Percentiles rank a stretch among this genome's conserved stretches.
phyloP scores from a whole-genome alignment of 306 rosid species.

The Glycyrrhiza uralensis region DNA sequence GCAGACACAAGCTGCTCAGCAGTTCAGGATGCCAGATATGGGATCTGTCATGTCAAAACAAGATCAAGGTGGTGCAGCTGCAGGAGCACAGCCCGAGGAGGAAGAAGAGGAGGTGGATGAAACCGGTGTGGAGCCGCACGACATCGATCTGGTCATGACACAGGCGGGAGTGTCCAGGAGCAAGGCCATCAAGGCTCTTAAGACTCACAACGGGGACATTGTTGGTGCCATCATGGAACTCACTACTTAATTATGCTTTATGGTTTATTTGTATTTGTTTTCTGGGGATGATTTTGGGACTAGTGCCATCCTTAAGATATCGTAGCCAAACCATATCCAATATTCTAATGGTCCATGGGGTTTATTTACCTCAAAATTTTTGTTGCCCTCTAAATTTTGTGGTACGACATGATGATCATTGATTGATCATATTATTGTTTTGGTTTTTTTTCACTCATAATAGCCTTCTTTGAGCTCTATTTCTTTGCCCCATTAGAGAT shows the following conservation, averaged over 20 bases:
- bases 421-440: slow-evolving; percentile 8
- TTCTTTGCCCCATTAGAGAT: background rate
- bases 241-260: slow-evolving; percentile 43
- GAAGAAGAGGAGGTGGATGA: slow-evolving; percentile 79
- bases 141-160: slow-evolving; percentile 85
- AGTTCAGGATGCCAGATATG: slow-evolving; percentile 81
- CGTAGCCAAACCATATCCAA: slow-evolving; percentile 30
- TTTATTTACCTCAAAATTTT: slow-evolving; percentile 28
- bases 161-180: slow-evolving; percentile 79
- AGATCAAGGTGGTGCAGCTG: slow-evolving; percentile 44
- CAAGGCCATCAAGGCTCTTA: slow-evolving; percentile 91
- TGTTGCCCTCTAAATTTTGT: slow-evolving; percentile 25
- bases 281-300: slow-evolving; percentile 28
- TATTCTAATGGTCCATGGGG: slow-evolving; percentile 28
- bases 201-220: slow-evolving; percentile 76
- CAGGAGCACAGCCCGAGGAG: slow-evolving; percentile 52
- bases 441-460: background rate
- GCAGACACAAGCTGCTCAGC: slow-evolving; percentile 91
- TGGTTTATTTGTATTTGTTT: slow-evolving; percentile 9
- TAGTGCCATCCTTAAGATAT: slow-evolving; percentile 16
- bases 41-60: slow-evolving; percentile 56
- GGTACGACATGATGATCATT: slow-evolving; percentile 1
- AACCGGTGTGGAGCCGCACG: slow-evolving; percentile 63
- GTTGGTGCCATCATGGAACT: slow-evolving; percentile 94
- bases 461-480: slow-evolving; percentile 9